Base-by-base conservation (phyloP, 805 yeast genomes). In the Monosporozyma servazzii region DNA sequence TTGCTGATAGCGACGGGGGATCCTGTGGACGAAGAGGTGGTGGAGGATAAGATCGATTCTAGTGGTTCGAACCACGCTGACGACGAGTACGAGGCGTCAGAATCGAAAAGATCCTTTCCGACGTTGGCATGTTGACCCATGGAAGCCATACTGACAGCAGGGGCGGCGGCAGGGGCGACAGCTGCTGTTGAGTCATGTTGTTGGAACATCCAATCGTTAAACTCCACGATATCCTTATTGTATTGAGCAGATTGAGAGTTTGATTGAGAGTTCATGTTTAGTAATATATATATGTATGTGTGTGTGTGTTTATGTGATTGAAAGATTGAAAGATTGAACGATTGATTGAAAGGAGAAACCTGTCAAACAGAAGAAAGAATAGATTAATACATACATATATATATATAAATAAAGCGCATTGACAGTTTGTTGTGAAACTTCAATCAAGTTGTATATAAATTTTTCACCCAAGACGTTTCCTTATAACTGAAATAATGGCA, bases 51-150 rank as follows among this genome's bases (percentile, higher is more conserved):
- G 20, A 62, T 55, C 30, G 51, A 57, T 47, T 63, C 67, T 44
- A 61, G 47, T 8, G 66, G 64, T 37, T 61, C 66, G 30, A 62
- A 61, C 66, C 66, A 62, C 17, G 58, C n/a, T 1, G 56, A 52
- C 13, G 50, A 33, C 17, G 41, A 37, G 27, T 25, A 25, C 9
- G 41, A 37, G 3, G 41, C 41, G 20, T 48, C 53, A 2, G 55
- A 51, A 8, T 37, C 41, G 15, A 37, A 18, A 8, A 20, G 23
- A 36, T 30, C 20, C 15, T 42, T 23, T 29, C 27, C 29, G n/a
- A 11, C 40, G 3, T 36, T 36, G 37, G 37, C n/a, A 31, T 25
- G 2, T 5, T 25, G 7, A 7, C 27, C 27, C 5, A 5, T 5
- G 27, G 27, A 25, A 25, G 27, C 7, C 7, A 25, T 25, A 25